phyloP scores from a whole-genome alignment of 2,329 filamentous ascomycete species.

The Calonectria hongkongensis region DNA sequence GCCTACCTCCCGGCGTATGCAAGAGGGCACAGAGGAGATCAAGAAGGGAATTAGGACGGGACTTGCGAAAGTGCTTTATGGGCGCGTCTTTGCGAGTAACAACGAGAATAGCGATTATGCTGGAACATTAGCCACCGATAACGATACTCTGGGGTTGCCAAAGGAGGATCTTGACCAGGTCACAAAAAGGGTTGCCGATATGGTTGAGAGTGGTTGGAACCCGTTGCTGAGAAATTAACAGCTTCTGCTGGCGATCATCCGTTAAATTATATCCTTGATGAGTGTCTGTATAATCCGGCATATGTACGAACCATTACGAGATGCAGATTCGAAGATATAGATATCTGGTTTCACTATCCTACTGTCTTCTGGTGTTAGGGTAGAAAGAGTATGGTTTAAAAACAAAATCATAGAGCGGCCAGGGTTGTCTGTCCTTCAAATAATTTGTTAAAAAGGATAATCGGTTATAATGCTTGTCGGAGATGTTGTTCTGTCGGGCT shows the following conservation, averaged over 20 bases:
- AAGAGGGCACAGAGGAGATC: constrained; percentile 67
- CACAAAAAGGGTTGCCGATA: constrained; percentile 26
- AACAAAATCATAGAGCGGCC: too few species aligned
- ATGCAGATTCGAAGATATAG: too few species aligned
- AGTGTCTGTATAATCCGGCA: too few species aligned
- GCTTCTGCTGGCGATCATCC: not conserved
- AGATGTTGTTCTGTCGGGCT: too few species aligned
- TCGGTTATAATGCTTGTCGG: too few species aligned
- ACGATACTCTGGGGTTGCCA: constrained; percentile 73
- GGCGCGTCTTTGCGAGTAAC: constrained; percentile 69
- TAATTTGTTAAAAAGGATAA: too few species aligned
- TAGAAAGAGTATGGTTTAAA: too few species aligned
- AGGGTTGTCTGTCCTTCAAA: too few species aligned
- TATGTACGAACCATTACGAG: too few species aligned
- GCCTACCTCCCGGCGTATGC: constrained; percentile 66
- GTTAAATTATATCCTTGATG: too few species aligned
- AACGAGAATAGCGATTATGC: constrained; percentile 55
- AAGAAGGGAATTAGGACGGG: constrained; percentile 63
- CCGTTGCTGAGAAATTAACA: not conserved
- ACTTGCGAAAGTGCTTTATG: constrained; percentile 72
- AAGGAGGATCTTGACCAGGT: constrained; percentile 75
- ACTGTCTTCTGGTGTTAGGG: too few species aligned
- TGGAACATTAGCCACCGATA: constrained; percentile 66
- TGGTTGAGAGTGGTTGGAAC: constrained; percentile 28
- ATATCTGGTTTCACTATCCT: too few species aligned